These are phyloP conservation scores for Backusella mclennaniae DNA, from an alignment of 192 early-diverging fungal species.

Conservation along the genomic window DNA sequence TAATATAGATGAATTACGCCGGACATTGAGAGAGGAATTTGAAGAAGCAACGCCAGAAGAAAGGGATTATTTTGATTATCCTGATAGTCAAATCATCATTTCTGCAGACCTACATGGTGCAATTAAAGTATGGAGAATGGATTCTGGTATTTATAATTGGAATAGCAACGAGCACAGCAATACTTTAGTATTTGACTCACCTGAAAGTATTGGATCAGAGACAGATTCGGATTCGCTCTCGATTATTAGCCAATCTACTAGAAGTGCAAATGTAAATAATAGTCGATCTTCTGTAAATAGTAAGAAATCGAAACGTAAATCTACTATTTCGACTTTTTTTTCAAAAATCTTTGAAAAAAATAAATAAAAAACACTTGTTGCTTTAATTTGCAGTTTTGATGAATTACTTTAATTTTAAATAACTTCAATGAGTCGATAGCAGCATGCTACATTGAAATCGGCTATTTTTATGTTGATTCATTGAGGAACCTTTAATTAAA, in stretches of 20 bases:
- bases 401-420: no score
- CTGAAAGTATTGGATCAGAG: not conserved
- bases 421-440: no score
- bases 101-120: constrained; percentile 58
- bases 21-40: not conserved
- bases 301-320: not conserved
- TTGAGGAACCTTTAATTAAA: no score
- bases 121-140: constrained; percentile 68
- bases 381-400: no score
- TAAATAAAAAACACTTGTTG: no score
- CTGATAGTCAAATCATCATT: constrained; percentile 60
- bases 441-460: no score
- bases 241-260: not conserved
- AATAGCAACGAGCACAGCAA: not conserved
- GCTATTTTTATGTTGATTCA: no score
- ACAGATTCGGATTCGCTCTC: not conserved
- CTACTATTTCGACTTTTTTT: not conserved
- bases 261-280: not conserved
- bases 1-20: not conserved
- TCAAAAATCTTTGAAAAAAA: not conserved
- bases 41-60: constrained; percentile 9
- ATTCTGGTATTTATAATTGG: constrained; percentile 39
- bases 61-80: constrained; percentile 26
- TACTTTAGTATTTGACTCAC: not conserved
- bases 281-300: not conserved